Percentiles rank a stretch among this genome's conserved stretches.
These are phyloP conservation scores for Trapa incisa DNA, from an alignment of 345 rosid species.

Conservation along the genomic window DNA sequence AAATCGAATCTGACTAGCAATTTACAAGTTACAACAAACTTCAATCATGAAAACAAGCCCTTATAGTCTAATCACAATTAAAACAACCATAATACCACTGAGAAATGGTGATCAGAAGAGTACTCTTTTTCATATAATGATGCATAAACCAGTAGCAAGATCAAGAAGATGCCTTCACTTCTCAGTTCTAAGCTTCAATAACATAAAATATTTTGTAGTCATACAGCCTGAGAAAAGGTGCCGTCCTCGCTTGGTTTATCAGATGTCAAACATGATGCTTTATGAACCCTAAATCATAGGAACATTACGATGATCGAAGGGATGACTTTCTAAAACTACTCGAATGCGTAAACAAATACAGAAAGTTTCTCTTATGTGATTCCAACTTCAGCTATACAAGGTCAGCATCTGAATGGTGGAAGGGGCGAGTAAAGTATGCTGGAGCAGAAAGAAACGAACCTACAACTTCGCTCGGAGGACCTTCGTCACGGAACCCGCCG, in stretches of 20 bases:
- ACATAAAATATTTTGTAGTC: not conserved
- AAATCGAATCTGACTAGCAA: not conserved
- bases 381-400: not conserved
- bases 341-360: not conserved
- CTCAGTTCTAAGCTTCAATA: not conserved
- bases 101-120: not conserved
- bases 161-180: not conserved
- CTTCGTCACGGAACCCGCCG: constrained; percentile 44
- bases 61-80: not conserved
- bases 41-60: not conserved
- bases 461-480: constrained; percentile 81
- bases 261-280: not conserved
- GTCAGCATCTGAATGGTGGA: not conserved
- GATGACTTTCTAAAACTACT: not conserved
- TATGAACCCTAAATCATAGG: not conserved
- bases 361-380: not conserved
- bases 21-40: not conserved
- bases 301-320: not conserved
- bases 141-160: too few species aligned
- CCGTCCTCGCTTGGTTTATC: not conserved
- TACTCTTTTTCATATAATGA: not conserved
- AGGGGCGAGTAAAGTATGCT: not conserved
- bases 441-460: constrained; percentile 26
- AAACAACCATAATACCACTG: not conserved
- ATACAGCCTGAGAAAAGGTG: not conserved